A percentile compares a stretch with the other conserved stretches of the same genome.
These are phyloP conservation scores for Russula compacta DNA, from an alignment of 768 basidiomycete species.

Conservation along the genomic window DNA sequence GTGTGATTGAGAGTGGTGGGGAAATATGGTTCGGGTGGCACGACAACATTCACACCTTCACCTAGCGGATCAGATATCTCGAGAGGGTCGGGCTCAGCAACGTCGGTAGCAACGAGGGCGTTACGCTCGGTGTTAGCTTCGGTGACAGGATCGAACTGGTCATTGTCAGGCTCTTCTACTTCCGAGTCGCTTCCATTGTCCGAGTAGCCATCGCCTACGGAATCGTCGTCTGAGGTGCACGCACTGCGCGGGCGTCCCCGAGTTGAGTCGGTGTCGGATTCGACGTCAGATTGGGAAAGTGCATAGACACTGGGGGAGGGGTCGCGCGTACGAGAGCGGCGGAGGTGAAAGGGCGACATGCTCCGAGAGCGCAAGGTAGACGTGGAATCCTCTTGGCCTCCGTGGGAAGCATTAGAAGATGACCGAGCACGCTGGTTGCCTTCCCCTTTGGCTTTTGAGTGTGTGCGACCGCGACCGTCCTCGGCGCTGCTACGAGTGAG, in stretches of 20 bases:
- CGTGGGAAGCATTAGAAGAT: constrained; percentile 38
- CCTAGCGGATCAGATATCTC: constrained; percentile 72
- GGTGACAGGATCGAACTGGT: constrained; percentile 70
- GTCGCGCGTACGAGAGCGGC: constrained; percentile 54
- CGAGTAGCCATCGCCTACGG: constrained; percentile 31
- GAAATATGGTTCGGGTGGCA: constrained; percentile 78
- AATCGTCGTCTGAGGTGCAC: constrained; percentile 63
- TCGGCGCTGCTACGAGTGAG: constrained; percentile 39
- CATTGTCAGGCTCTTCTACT: constrained; percentile 49
- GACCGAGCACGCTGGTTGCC: constrained; percentile 28
- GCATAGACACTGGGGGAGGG: constrained; percentile 40
- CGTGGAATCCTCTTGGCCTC: constrained; percentile 22
- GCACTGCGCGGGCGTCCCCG: constrained; percentile 51
- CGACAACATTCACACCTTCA: constrained; percentile 84
- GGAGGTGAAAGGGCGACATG: constrained; percentile 70
- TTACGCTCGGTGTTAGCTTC: constrained; percentile 86
- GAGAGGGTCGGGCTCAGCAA: constrained; percentile 42
- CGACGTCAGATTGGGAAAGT: constrained; percentile 53
- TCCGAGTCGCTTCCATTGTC: constrained; percentile 49
- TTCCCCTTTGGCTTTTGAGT: constrained; percentile 30
- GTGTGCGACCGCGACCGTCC: constrained; percentile 39
- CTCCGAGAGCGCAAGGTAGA: constrained; percentile 54
- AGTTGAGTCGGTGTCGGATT: constrained; percentile 45
- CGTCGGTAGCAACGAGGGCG: constrained; percentile 45
- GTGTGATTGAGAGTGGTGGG: constrained; percentile 55